Evolutionary conservation across 257 asterid species (phyloP), one percentile per base, ranked within the genome.

Genomic region (Anisodus acutangulus): DNA sequence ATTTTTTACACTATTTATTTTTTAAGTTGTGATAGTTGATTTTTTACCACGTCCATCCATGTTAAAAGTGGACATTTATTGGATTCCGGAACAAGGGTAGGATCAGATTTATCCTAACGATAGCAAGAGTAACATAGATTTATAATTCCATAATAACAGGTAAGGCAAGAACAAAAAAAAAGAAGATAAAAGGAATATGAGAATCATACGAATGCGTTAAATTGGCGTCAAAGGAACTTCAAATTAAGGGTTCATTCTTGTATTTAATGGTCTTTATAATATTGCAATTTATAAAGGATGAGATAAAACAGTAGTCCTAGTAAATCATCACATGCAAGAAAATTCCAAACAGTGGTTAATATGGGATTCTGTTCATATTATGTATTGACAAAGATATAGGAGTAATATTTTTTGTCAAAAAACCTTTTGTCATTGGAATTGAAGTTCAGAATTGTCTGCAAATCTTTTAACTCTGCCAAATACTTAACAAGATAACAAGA

Each of bases 391-490:
- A 76, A 4, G 10, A 51, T 51, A 51, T 47, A 53, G 35, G 35
- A 31, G 35, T 31, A 31, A 1, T 31, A 76, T 76, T 16, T 19
- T 22, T 51, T 22, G 54, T 69, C 78, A 69, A 39, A 63, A 35
- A 69, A 2, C 1, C 35, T 37, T 74, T 49, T 11, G 6, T 74
- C 81, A 26, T 3, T 76, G 64, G 64, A 59, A 76, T 76, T 53
- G 81, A 53, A 13, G 81, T 76, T 76, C 81, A 76, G 81, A 76
- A 31, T 51, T 76, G 63, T 76, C 81, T 76, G 26, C 62, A 26
- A 26, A 22, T 51, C 63, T 76, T 68, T 67, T 16, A 53, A 68
- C 51, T 12, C 76, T 68, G 51, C 35, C 35, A 31, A 22, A 6
- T 11, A 74, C 43, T 49, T 22, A 13, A 76, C 8, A 74, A 22